phyloP scores from a whole-genome alignment of 108 stramenopile species.

The Aurantiochytrium sp. region DNA sequence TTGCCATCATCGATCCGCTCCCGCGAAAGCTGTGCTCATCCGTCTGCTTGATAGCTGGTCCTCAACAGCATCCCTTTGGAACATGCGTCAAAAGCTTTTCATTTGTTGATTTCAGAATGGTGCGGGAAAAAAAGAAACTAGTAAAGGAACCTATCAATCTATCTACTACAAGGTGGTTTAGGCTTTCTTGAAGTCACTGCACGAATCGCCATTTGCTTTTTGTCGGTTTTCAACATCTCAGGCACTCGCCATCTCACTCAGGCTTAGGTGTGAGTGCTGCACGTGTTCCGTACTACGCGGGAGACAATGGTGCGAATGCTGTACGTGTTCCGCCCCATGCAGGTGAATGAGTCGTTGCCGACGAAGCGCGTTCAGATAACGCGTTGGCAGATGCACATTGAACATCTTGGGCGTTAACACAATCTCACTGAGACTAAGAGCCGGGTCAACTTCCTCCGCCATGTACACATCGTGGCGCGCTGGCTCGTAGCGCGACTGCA shows the following conservation, averaged over 20 bases:
- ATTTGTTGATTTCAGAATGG: too few species aligned
- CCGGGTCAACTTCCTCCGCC: not conserved
- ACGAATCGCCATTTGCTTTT: not conserved
- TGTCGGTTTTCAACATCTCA: not conserved
- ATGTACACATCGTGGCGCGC: not conserved
- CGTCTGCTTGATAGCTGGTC: too few species aligned
- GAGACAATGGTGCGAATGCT: not conserved
- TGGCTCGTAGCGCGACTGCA: not conserved
- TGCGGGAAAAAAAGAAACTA: too few species aligned
- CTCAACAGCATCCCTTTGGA: too few species aligned
- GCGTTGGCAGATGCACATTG: not conserved
- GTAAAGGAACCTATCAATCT: too few species aligned
- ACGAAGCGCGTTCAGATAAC: not conserved
- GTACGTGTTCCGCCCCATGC: not conserved
- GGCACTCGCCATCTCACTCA: not conserved
- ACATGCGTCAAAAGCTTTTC: too few species aligned
- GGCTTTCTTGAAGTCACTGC: too few species aligned
- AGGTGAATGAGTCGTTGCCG: not conserved
- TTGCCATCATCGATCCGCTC: too few species aligned
- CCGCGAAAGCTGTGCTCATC: too few species aligned
- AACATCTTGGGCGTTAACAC: not conserved
- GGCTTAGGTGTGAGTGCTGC: not conserved
- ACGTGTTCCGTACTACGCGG: not conserved
- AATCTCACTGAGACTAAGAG: not conserved
- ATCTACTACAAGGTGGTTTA: too few species aligned